Base-by-base conservation (phyloP, 2,329 filamentous ascomycete genomes). In the Venturia asperata region DNA sequence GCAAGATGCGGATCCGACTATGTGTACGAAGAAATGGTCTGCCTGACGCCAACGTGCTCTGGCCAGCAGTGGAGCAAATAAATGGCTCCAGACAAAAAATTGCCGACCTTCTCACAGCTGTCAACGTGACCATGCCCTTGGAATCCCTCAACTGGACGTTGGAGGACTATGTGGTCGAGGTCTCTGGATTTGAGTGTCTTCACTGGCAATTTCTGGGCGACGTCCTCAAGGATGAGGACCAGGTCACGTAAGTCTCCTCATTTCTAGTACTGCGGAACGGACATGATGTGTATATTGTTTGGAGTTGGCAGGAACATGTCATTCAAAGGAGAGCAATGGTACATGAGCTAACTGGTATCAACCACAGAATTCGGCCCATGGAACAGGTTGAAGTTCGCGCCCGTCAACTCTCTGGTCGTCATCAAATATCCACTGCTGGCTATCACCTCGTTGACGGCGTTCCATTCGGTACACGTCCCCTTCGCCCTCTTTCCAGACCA, bases 151-250 rank as follows among this genome's bases (percentile, higher is more conserved):
- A 91, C 67, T 96, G 91, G 91, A 91, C 91, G 0, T 77, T 96
- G 3, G 92, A 97, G 71, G 91, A 97, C 73, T 97, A 97, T 75
- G 84, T 84, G 10, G 90, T 96, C 39, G 90, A 95, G 75, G 81
- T 96, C 3, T 79, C 76, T 21, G 86, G 84, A 58, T 97, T 90
- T 69, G 93, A 97, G 76, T 94, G 91, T 70, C 77, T 97, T 65
- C 93, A 97, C 77, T 97, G 91, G 71, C 88, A 91, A 73, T 81
- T 83, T 24, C 82, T 96, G 6, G 79, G 81, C 17, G 82, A 83
- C 56, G 79, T 94, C 11, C 79, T 96, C 66, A 88, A 90, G 69
- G 87, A 93, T 63, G 91, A 94, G 64, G 92, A 97, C 71, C 85
- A 92, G 74, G 84, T 97, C 65, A 80, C 89, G 89, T 92, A 78